Conservation (phyloP, 108 stramenopile species). For the Cyclotella atomus region DNA sequence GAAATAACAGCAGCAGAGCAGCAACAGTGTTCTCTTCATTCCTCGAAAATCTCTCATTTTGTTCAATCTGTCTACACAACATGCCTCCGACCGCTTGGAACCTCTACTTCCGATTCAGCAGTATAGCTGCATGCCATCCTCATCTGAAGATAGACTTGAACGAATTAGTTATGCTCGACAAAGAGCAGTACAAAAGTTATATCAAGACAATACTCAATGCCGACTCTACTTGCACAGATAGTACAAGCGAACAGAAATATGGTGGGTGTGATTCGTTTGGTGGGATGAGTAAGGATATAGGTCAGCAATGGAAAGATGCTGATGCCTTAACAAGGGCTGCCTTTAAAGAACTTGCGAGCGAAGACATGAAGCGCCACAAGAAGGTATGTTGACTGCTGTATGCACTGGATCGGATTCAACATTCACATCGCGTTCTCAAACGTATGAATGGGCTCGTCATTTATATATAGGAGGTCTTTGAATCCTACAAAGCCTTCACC, state of each 20-base stretch:
- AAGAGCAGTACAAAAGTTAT: not conserved
- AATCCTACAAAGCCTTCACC: not conserved
- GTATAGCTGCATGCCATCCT: not conserved
- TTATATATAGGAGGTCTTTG: conserved; percentile 5
- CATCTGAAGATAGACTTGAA: not conserved
- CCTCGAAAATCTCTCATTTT: too few species aligned
- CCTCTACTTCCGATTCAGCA: not conserved
- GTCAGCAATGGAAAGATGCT: conserved; percentile 7
- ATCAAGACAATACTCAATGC: conserved; percentile 1
- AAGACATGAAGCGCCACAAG: conserved; percentile 3
- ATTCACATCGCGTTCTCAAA: not conserved
- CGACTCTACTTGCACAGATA: not conserved
- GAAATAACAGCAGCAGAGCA: too few species aligned
- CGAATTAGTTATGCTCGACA: not conserved
- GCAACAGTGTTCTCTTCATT: too few species aligned
- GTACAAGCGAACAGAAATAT: not conserved
- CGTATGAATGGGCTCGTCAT: too few species aligned
- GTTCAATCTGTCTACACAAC: too few species aligned
- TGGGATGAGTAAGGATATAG: conserved; percentile 3
- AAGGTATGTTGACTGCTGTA: not conserved
- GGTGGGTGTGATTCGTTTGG: not conserved
- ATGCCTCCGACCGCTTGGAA: conserved; percentile 6
- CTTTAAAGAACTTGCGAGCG: conserved; percentile 9
- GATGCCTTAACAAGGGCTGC: not conserved
- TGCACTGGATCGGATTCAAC: not conserved